These are phyloP conservation scores for Colletotrichum sp. DNA, from an alignment of 2,329 filamentous ascomycete genomes.

Conservation along the genomic window DNA sequence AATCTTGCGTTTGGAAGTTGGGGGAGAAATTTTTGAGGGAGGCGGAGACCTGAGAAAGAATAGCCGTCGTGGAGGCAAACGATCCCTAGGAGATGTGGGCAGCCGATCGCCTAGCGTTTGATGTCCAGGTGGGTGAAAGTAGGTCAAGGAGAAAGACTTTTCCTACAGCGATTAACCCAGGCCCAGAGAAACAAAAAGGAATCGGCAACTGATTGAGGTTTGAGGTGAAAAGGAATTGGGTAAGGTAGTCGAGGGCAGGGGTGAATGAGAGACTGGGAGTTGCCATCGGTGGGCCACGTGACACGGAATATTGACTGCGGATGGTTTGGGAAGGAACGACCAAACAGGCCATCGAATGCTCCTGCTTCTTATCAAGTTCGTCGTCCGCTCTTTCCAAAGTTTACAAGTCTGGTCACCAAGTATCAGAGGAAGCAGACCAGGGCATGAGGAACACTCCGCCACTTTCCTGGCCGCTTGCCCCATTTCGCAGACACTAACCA, in stretches of 20 bases:
- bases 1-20: neutral
- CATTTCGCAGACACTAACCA: neutral
- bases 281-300: no score
- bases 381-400: neutral
- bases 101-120: neutral
- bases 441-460: neutral
- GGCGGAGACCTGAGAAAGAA: neutral
- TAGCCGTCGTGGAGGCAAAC: neutral
- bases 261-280: no score
- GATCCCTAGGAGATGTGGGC: rapidly evolving
- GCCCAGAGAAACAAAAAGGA: no score
- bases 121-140: neutral
- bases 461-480: neutral
- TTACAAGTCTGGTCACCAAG: neutral
- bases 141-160: no score
- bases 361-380: neutral
- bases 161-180: no score
- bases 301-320: no score
- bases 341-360: neutral
- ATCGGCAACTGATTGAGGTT: no score
- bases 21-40: no score
- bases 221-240: no score
- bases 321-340: neutral
- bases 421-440: neutral
- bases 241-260: no score